Evolutionary conservation across 257 asterid genomes (phyloP).

Genomic region (Buddleja alternifolia): DNA sequence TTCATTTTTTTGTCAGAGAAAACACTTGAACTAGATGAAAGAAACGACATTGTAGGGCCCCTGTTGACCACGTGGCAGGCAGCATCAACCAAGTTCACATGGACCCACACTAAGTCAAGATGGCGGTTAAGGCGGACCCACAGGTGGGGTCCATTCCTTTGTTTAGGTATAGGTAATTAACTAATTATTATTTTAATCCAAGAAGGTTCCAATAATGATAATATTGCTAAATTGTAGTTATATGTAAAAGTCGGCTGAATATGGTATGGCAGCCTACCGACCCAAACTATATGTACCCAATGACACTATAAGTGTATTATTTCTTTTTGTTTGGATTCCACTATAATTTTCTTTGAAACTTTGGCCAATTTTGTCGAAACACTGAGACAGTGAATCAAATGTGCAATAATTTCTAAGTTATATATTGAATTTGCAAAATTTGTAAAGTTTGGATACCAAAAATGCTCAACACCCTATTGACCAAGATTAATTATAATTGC

Average conservation of each 20-base stretch:
- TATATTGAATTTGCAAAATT: too few relatives aligned
- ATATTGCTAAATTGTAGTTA: neutral
- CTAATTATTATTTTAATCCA: neutral
- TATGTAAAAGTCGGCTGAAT: neutral
- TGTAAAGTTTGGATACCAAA: too few relatives aligned
- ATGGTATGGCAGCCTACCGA: too few relatives aligned
- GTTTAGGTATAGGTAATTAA: neutral
- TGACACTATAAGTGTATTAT: too few relatives aligned
- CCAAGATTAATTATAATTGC: too few relatives aligned
- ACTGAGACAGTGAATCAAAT: too few relatives aligned
- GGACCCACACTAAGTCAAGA: constrained; percentile 45
- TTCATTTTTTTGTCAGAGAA: neutral
- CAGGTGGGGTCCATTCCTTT: neutral
- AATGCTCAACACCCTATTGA: too few relatives aligned
- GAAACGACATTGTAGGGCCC: constrained; percentile 52
- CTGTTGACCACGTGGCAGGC: constrained; percentile 72
- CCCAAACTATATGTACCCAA: too few relatives aligned
- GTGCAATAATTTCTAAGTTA: too few relatives aligned
- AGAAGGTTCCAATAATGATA: neutral
- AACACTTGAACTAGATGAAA: constrained; percentile 15
- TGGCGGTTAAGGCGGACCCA: constrained; percentile 37
- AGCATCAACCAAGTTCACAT: constrained; percentile 43
- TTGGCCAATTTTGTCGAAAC: too few relatives aligned
- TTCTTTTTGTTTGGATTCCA: too few relatives aligned
- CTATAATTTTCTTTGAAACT: too few relatives aligned